Evolutionary conservation across 495 filamentous ascomycete genomes (phyloP).

Genomic region (Achaetomiella virescens): DNA sequence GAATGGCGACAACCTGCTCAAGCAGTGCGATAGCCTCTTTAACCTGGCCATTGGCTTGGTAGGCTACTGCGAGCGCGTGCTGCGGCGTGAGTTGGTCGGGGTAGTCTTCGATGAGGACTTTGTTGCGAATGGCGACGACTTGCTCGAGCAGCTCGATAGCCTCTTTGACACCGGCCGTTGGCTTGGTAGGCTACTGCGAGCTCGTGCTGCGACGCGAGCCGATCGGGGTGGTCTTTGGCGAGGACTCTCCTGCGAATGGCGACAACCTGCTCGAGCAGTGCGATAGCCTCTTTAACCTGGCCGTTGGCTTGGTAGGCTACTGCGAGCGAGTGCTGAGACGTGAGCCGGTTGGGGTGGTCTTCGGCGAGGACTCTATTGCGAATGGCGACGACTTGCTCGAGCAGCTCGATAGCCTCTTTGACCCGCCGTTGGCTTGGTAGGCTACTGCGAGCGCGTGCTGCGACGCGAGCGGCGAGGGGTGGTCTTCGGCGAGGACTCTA

Average conservation of each 20-base stretch:
- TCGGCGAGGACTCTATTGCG: too few species aligned
- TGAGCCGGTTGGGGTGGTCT: too few species aligned
- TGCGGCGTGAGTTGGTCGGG: conserved; percentile 3
- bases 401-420: too few species aligned
- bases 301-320: conserved; percentile 14
- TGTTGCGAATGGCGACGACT: background rate
- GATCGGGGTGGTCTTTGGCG: conserved; percentile 21
- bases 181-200: conserved; percentile 25
- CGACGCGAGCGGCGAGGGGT: too few species aligned
- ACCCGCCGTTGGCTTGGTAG: too few species aligned
- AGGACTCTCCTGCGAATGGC: conserved; percentile 14
- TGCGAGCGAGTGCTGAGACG: too few species aligned
- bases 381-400: too few species aligned
- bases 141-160: conserved; percentile 9
- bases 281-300: conserved; percentile 23
- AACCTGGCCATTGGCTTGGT: background rate
- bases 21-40: conserved; percentile 5
- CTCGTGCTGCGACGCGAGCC: conserved; percentile 29
- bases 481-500: too few species aligned
- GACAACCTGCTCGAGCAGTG: conserved; percentile 35
- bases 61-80: background rate
- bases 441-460: too few species aligned
- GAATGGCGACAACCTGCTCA: conserved; percentile 1
- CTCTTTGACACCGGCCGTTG: too few species aligned
- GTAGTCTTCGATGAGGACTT: conserved; percentile 6